Percentiles rank a stretch among this genome's conserved stretches.
Conservation (phyloP, 139 green algal genomes). For the Asterochloris erici region DNA sequence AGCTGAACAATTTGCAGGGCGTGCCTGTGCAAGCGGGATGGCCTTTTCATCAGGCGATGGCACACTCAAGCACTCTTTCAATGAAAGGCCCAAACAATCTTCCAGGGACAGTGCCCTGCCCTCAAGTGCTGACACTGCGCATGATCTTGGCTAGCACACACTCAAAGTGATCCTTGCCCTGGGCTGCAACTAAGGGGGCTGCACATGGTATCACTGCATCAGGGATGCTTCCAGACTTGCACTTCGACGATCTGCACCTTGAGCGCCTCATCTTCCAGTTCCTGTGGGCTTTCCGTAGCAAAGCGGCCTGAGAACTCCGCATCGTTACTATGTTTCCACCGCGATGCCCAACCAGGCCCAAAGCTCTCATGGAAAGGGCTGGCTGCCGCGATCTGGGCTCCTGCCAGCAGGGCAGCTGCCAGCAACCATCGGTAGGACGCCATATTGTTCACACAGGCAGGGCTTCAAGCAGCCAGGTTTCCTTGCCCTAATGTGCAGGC, state of each 20-base stretch:
- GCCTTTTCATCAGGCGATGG: too few relatives aligned
- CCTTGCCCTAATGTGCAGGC: too few relatives aligned
- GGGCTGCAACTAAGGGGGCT: too few relatives aligned
- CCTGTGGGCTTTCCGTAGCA: slow-evolving; percentile 23
- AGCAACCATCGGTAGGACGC: not conserved
- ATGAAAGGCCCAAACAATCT: too few relatives aligned
- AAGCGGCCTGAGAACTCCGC: slow-evolving; percentile 46
- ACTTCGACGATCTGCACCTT: slow-evolving; percentile 19
- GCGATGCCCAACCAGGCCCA: slow-evolving; percentile 17
- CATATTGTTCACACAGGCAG: too few relatives aligned
- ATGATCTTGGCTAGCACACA: not conserved
- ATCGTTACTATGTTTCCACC: slow-evolving; percentile 33
- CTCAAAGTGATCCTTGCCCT: not conserved
- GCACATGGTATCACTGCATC: too few relatives aligned
- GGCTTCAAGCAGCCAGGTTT: too few relatives aligned
- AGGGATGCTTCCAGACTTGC: not conserved
- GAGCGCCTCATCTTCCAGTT: slow-evolving; percentile 17
- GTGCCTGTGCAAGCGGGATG: too few relatives aligned
- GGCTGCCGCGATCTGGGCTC: not conserved
- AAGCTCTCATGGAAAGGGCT: slow-evolving; percentile 37
- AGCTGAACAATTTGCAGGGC: too few relatives aligned
- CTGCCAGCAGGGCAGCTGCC: not conserved
- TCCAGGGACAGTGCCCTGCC: too few relatives aligned
- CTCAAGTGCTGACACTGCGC: not conserved
- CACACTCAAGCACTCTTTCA: too few relatives aligned